Evolutionary conservation across 1,139 yeast species (phyloP).

Genomic region (Kodamaea fungicola): DNA sequence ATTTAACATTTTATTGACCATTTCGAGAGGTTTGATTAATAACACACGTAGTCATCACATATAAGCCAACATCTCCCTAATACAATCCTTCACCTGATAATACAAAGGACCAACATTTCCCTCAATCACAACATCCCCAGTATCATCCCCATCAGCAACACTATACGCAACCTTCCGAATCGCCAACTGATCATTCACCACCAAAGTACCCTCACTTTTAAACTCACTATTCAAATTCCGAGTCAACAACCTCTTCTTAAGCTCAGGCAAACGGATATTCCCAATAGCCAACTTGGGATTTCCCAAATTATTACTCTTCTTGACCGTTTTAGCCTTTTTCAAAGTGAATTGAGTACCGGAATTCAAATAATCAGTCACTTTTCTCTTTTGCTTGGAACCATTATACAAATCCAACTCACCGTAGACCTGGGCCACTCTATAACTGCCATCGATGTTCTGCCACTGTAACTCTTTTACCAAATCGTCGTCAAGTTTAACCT

Average conservation of each 20-base stretch:
- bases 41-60: no score
- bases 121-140: slow-evolving; percentile 81
- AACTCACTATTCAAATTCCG: slow-evolving; percentile 77
- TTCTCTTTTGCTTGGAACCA: slow-evolving; percentile 13
- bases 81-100: slow-evolving; percentile 73
- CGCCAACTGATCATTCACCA: slow-evolving; percentile 74
- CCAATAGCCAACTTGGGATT: slow-evolving; percentile 70
- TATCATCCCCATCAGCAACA: slow-evolving; percentile 43
- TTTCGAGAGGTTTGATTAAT: no score
- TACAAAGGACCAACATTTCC: slow-evolving; percentile 77
- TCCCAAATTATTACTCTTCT: slow-evolving; percentile 7
- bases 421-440: slow-evolving; percentile 75
- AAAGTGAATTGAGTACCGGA: slow-evolving; percentile 37
- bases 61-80: slow-evolving; percentile 78
- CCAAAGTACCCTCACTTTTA: slow-evolving; percentile 88
- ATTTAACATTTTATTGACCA: no score
- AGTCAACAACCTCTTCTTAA: slow-evolving; percentile 59
- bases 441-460: slow-evolving; percentile 83
- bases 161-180: slow-evolving; percentile 63
- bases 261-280: slow-evolving; percentile 78
- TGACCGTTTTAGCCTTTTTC: slow-evolving; percentile 21
- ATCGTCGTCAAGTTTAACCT: slow-evolving; percentile 66
- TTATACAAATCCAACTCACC: slow-evolving; percentile 61
- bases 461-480: slow-evolving; percentile 66
- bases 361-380: slow-evolving; percentile 29